Evolutionary conservation across 2,329 filamentous ascomycete species (phyloP), one percentile per base, ranked within the genome.

Genomic region (Stemphylium vesicarium): DNA sequence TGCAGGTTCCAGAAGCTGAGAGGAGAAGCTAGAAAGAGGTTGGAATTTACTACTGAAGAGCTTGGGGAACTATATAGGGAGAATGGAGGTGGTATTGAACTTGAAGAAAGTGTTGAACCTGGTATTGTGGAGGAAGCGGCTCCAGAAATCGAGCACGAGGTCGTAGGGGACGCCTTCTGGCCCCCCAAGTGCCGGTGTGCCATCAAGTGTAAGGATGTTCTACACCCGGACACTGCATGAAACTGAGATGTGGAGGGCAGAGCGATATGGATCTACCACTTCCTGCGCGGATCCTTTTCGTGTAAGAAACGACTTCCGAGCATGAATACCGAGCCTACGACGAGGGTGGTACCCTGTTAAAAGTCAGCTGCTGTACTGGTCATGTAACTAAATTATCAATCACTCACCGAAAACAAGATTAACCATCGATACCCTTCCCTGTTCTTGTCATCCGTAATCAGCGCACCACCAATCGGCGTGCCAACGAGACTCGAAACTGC

Each of bases 401-500:
- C 10, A 56, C 62, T 47, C 55, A 72, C 69, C 4, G 68, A 63
- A 26, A 70, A 71, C 2, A 64, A 6, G 8, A 73, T 71, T 15
- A 72, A 36, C 40, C 64, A 60, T 31, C 41, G 40, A 39, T 71
- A 72, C 2, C 63, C 69, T 2, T 66, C 61, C 10, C 56, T 65
- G 0, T 8, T 50, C 1, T 64, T 29, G 1, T 63, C 43, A 12
- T 63, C 52, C 1, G 50, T 60, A 10, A 74, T 68, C 4, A 76
- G 59, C 3, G 69, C 67, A 6, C 88, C 88, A 1, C 82, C 88
- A 62, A 91, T 88, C 0, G 89, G 89, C 40, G 81, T 85, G 0
- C 88, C 87, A 0, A 85, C 85, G 45, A 93, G 75, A 1, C 85
- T 87, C 4, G 86, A 88, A 29, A 92, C 76, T 1, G 85, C 81